Evolutionary conservation across 2,329 filamentous ascomycete species (phyloP).

Genomic region (Simplicillium sp.): DNA sequence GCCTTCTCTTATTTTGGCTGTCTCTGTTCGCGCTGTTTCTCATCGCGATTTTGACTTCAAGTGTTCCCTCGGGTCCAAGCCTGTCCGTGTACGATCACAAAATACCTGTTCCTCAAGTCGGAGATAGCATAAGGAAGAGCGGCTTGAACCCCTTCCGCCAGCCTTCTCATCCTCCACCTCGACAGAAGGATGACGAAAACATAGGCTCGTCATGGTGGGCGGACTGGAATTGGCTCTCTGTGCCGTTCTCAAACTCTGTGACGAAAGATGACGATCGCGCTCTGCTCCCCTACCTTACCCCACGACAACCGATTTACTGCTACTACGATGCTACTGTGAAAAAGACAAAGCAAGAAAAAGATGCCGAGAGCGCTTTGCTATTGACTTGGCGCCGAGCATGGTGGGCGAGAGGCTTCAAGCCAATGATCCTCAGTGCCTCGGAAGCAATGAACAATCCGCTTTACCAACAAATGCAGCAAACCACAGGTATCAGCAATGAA

Average conservation of each 20-base stretch:
- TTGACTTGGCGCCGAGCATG: slow-evolving; percentile 86
- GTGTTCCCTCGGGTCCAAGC: too few species aligned
- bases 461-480: slow-evolving; percentile 64
- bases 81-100: too few species aligned
- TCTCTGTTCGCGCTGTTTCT: too few species aligned
- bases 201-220: slow-evolving; percentile 77
- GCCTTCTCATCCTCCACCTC: slow-evolving; percentile 60
- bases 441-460: slow-evolving; percentile 79
- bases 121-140: slow-evolving; percentile 33
- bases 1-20: too few species aligned
- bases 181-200: slow-evolving; percentile 69
- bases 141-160: slow-evolving; percentile 58
- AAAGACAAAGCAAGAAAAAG: slow-evolving; percentile 53
- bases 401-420: slow-evolving; percentile 90
- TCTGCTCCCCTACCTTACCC: slow-evolving; percentile 66
- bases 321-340: slow-evolving; percentile 68
- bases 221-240: slow-evolving; percentile 80
- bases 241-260: slow-evolving; percentile 73
- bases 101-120: slow-evolving; percentile 29
- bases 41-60: too few species aligned
- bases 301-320: slow-evolving; percentile 73
- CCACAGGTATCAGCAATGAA: slow-evolving; percentile 45
- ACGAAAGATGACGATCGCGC: slow-evolving; percentile 72
- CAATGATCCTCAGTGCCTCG: slow-evolving; percentile 66
- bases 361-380: slow-evolving; percentile 70